A percentile compares a stretch with the other conserved stretches of the same genome.
Conservation (phyloP, 2,329 filamentous ascomycete genomes). For the Phoma sp. region DNA sequence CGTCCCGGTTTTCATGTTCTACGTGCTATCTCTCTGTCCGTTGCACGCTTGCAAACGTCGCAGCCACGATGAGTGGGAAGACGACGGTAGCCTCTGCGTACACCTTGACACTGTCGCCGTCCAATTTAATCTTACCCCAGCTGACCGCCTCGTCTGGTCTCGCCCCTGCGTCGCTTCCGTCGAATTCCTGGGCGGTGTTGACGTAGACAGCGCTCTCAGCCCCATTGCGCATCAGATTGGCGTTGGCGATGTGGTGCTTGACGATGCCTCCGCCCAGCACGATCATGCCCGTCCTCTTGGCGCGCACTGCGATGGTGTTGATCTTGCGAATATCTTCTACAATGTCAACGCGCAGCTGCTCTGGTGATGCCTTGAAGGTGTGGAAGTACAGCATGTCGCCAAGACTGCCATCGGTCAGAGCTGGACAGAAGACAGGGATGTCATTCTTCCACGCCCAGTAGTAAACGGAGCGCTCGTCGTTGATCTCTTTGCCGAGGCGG, state of each 20-base stretch:
- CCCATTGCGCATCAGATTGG: constrained; percentile 95
- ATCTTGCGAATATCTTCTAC: constrained; percentile 92
- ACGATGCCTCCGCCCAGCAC: constrained; percentile 93
- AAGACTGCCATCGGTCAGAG: constrained; percentile 90
- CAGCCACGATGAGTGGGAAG: constrained; percentile 71
- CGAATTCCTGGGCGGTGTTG: constrained; percentile 97
- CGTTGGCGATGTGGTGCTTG: constrained; percentile 98
- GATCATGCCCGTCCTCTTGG: constrained; percentile 91
- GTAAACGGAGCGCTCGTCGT: constrained; percentile 87
- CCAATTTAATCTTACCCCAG: constrained; percentile 97
- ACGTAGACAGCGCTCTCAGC: constrained; percentile 97
- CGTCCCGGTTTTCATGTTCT: not conserved
- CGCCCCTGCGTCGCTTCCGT: constrained; percentile 94
- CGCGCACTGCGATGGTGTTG: constrained; percentile 88
- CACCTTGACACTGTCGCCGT: constrained; percentile 86
- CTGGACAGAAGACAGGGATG: constrained; percentile 96
- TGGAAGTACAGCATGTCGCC: constrained; percentile 99
- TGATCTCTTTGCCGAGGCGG: constrained; percentile 90
- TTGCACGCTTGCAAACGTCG: constrained; percentile 63
- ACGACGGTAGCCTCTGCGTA: constrained; percentile 72
- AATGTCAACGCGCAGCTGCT: constrained; percentile 84
- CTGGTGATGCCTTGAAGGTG: constrained; percentile 86
- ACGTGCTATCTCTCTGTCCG: not conserved
- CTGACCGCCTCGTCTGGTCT: constrained; percentile 95
- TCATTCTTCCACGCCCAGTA: constrained; percentile 98